Conservation (phyloP, 257 asterid species). For the Solanum phureja region DNA sequence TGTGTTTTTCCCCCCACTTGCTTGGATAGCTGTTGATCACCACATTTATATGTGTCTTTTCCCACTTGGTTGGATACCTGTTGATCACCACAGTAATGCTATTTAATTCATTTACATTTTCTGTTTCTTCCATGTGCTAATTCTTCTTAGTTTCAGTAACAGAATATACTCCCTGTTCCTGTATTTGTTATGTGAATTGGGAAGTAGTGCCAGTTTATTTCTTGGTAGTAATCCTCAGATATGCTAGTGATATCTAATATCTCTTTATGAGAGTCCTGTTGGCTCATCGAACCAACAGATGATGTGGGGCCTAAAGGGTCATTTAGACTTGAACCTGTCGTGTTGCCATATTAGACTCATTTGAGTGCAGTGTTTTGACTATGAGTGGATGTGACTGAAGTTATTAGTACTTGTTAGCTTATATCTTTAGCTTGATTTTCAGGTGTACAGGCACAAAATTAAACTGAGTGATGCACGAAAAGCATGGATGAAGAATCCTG, state of each 20-base stretch:
- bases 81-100: background rate
- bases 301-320: background rate
- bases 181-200: background rate
- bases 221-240: background rate
- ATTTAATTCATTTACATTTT: background rate
- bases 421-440: background rate
- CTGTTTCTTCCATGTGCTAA: background rate
- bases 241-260: background rate
- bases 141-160: background rate
- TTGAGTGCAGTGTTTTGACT: background rate
- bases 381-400: background rate
- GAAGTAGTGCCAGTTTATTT: background rate
- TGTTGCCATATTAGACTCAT: background rate
- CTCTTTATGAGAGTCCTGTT: background rate
- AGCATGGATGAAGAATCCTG: conserved; percentile 89
- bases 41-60: background rate
- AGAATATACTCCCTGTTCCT: background rate
- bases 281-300: background rate
- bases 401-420: background rate
- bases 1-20: background rate
- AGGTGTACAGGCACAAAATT: conserved; percentile 70
- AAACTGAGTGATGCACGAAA: conserved; percentile 63
- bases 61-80: background rate
- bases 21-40: background rate
- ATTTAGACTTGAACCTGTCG: background rate